These are phyloP conservation scores for Umbelopsis sp. DNA, from an alignment of 192 early-diverging fungal genomes.

Conservation along the genomic window DNA sequence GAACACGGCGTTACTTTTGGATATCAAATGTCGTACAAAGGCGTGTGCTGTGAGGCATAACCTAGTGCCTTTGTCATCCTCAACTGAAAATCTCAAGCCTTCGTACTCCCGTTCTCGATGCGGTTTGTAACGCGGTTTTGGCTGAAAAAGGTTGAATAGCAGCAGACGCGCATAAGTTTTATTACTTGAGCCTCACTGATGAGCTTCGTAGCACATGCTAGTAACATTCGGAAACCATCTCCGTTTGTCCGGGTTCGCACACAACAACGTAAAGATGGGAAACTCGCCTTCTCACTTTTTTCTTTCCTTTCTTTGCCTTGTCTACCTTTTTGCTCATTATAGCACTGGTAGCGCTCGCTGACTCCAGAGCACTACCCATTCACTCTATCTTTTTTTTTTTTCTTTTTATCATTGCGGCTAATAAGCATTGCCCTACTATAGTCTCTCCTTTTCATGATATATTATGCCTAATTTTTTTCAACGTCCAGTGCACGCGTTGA, in stretches of 20 bases:
- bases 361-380: neutral
- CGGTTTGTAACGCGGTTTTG: neutral
- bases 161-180: neutral
- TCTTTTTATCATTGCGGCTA: neutral
- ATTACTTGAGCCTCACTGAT: neutral
- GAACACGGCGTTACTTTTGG: neutral
- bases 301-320: neutral
- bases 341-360: neutral
- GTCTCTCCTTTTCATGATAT: neutral
- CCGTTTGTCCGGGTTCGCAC: neutral
- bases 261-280: neutral
- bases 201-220: constrained; percentile 2
- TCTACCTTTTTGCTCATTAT: neutral
- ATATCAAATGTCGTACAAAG: neutral
- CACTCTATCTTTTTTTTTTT: neutral
- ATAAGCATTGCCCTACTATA: neutral
- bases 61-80: neutral
- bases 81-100: neutral
- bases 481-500: constrained; percentile 13
- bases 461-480: constrained; percentile 17
- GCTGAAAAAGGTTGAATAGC: neutral
- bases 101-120: neutral
- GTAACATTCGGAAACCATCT: constrained; percentile 10
- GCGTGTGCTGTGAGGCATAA: neutral
- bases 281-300: neutral